A percentile compares a stretch with the other conserved stretches of the same genome.
phyloP scores from a whole-genome alignment of 2,329 filamentous ascomycete species.

The Alternaria arborescens region DNA sequence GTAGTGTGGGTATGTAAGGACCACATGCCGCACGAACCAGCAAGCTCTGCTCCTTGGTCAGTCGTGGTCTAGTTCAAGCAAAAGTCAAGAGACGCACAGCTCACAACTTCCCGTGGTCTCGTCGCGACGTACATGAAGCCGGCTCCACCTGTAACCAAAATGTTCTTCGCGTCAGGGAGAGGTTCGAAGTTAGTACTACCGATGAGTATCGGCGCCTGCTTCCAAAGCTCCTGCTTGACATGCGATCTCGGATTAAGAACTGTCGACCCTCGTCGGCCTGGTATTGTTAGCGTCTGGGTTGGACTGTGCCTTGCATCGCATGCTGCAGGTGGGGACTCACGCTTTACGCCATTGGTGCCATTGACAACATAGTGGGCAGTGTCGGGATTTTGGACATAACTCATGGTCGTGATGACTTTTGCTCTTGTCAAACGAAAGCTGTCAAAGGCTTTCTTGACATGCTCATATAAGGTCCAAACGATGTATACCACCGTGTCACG shows the following conservation, averaged over 20 bases:
- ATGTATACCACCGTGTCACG: not conserved
- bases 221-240: slow-evolving; percentile 71
- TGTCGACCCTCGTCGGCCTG: slow-evolving; percentile 48
- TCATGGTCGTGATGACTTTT: slow-evolving; percentile 31
- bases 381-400: slow-evolving; percentile 37
- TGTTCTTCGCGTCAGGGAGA: slow-evolving; percentile 75
- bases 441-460: not conserved
- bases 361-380: slow-evolving; percentile 14
- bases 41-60: slow-evolving; percentile 67
- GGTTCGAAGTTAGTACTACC: slow-evolving; percentile 77
- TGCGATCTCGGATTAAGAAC: slow-evolving; percentile 55
- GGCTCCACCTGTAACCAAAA: slow-evolving; percentile 83
- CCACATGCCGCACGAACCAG: slow-evolving; percentile 82
- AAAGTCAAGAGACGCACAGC: slow-evolving; percentile 10
- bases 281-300: slow-evolving; percentile 11
- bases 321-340: slow-evolving; percentile 28
- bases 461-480: slow-evolving; percentile 8
- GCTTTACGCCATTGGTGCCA: slow-evolving; percentile 35
- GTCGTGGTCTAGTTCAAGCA: slow-evolving; percentile 8
- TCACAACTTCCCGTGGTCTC: slow-evolving; percentile 9
- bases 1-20: slow-evolving; percentile 77
- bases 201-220: slow-evolving; percentile 72
- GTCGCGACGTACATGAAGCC: slow-evolving; percentile 76
- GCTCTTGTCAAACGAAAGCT: not conserved
- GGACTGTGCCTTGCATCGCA: slow-evolving; percentile 14